phyloP scores from a whole-genome alignment of 495 filamentous ascomycete species.

The Haplographium delicatum region DNA sequence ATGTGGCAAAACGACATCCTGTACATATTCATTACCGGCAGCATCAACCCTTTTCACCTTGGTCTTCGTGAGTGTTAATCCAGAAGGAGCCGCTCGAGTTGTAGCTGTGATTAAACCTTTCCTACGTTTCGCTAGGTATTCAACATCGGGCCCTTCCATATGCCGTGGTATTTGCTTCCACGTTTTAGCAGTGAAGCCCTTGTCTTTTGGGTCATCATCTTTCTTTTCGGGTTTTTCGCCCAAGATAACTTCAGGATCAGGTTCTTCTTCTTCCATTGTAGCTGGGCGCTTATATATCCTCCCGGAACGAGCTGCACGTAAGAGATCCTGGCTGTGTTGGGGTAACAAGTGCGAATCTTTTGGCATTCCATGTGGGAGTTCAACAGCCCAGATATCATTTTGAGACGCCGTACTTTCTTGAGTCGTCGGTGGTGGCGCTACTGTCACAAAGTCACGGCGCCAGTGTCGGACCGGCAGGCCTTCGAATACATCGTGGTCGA shows the following conservation, averaged over 20 bases:
- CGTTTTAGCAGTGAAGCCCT: slow-evolving; percentile 65
- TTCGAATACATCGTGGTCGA: slow-evolving; percentile 94
- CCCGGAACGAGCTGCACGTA: slow-evolving; percentile 74
- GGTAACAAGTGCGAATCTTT: slow-evolving; percentile 79
- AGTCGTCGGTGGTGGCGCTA: slow-evolving; percentile 62
- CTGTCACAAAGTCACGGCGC: slow-evolving; percentile 63
- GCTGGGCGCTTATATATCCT: slow-evolving; percentile 57
- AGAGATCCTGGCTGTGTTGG: slow-evolving; percentile 73
- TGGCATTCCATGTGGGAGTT: slow-evolving; percentile 71
- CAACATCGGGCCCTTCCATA: slow-evolving; percentile 65
- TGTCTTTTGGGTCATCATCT: slow-evolving; percentile 43
- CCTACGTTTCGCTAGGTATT: slow-evolving; percentile 82
- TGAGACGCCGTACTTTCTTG: slow-evolving; percentile 43
- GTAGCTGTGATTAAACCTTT: slow-evolving; percentile 53
- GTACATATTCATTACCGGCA: slow-evolving; percentile 71
- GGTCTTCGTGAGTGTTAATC: slow-evolving; percentile 59
- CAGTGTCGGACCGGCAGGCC: slow-evolving; percentile 91
- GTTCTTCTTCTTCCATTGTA: slow-evolving; percentile 45
- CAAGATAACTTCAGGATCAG: slow-evolving; percentile 37
- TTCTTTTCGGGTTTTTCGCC: slow-evolving; percentile 39
- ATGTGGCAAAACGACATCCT: slow-evolving; percentile 74
- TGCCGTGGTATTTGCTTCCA: slow-evolving; percentile 78
- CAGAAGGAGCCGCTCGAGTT: slow-evolving; percentile 31
- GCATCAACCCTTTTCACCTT: slow-evolving; percentile 74
- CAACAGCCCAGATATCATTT: slow-evolving; percentile 46